Conservation (phyloP, 768 basidiomycete species). For the Serendipita sp. region DNA sequence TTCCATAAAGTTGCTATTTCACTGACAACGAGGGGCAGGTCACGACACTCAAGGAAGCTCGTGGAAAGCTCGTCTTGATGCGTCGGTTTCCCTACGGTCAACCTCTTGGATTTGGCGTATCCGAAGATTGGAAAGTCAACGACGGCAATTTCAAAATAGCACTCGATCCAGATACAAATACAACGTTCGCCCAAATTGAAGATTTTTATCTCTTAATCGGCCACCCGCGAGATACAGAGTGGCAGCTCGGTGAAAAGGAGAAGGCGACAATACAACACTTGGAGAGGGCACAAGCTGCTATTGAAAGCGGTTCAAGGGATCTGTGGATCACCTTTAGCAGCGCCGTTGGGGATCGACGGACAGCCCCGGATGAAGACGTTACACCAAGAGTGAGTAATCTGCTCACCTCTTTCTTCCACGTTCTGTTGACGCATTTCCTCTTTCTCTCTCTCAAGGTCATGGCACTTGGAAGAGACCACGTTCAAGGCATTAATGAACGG, state of each 20-base stretch:
- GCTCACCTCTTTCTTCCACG: background rate
- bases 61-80: background rate
- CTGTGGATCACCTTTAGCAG: constrained; percentile 3
- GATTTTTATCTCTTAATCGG: background rate
- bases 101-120: background rate
- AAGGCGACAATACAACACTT: background rate
- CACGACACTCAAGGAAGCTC: background rate
- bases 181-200: background rate
- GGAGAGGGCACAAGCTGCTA: background rate
- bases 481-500: background rate
- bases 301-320: background rate
- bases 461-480: background rate
- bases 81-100: background rate
- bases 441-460: background rate
- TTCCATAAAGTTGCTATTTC: background rate
- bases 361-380: background rate
- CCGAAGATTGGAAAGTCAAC: background rate
- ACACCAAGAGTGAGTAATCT: background rate
- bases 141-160: constrained; percentile 1
- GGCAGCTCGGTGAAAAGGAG: background rate
- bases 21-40: background rate
- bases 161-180: background rate
- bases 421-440: background rate
- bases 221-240: background rate
- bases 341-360: background rate